These are phyloP conservation scores for Pseudevernia furfuracea DNA, from an alignment of 495 filamentous ascomycete species.

Conservation along the genomic window DNA sequence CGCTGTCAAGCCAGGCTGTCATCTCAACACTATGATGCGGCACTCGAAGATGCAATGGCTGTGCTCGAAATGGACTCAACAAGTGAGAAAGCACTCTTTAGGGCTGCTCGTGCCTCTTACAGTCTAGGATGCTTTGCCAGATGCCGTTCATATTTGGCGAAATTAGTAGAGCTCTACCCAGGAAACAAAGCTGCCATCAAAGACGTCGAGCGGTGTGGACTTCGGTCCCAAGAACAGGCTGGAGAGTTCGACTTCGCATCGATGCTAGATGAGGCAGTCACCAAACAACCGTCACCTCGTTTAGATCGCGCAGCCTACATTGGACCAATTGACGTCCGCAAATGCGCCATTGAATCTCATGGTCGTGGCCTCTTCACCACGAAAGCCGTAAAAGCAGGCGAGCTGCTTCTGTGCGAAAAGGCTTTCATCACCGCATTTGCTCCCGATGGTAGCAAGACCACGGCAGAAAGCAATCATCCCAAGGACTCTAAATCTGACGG, in stretches of 20 bases:
- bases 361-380: slow-evolving; percentile 46
- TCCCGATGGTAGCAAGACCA: slow-evolving; percentile 3
- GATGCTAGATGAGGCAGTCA: slow-evolving; percentile 34
- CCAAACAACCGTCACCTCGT: slow-evolving; percentile 27
- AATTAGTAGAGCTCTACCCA: slow-evolving; percentile 28
- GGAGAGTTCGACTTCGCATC: slow-evolving; percentile 41
- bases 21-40: slow-evolving; percentile 40
- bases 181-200: slow-evolving; percentile 28
- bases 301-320: slow-evolving; percentile 44
- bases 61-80: slow-evolving; percentile 20
- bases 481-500: slow-evolving; percentile 30
- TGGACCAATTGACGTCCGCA: slow-evolving; percentile 29
- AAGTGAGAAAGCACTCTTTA: slow-evolving; percentile 40
- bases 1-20: slow-evolving; percentile 41
- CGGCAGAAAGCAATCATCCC: slow-evolving; percentile 16
- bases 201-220: slow-evolving; percentile 29
- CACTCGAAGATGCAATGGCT: slow-evolving; percentile 38
- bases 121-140: slow-evolving; percentile 34
- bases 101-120: slow-evolving; percentile 42
- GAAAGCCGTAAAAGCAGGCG: slow-evolving; percentile 41
- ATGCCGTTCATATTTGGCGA: slow-evolving; percentile 29
- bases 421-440: slow-evolving; percentile 39
- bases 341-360: slow-evolving; percentile 18
- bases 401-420: slow-evolving; percentile 50
- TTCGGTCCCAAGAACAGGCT: slow-evolving; percentile 32